Base-by-base conservation (phyloP, 352 stramenopile species). In the Globisporangium carolinianum region DNA sequence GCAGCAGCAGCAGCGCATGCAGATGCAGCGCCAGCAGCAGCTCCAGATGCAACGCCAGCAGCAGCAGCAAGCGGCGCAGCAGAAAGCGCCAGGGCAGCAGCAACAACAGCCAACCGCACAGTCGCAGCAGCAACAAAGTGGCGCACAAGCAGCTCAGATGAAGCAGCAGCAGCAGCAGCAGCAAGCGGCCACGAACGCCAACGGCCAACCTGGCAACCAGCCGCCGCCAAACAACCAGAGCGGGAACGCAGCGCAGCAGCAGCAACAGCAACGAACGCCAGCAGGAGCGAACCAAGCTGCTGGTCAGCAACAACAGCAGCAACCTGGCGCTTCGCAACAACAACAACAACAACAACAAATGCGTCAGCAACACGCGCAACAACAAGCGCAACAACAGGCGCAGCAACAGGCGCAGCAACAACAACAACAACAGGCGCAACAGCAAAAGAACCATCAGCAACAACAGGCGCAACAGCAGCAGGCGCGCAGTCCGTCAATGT, bases 21-120 rank as follows among this genome's bases (percentile, higher is more conserved):
- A 79, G 53, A 65, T 73, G 49, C 76, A 83, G 52, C 73, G 75
- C 56, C 74, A 69, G 51, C 65, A 72, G 18, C 60, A 62, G 14
- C 47, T 52, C 32, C 60, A 69, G 48, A 62, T 64, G 14, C 60
- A 61, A 14, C 62, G 55, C 49, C 60, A 58, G 24, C 58, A 48
- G 6, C 58, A 62, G 17, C 58, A 68, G 18, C 62, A 63, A n/a
- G 45, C 53, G 15, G 71, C 80, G 32, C 72, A 84, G 50, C 71
- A 86, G 43, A 35, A 35, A 11, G 45, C 45, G n/a, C 17, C 15
- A 32, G 45, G 14, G 17, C 65, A 74, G 55, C 41, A 76, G 24
- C 67, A 69, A 46, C 67, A 72, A 47, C 35, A 37, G 36, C 36
- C n/a, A 6, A 14, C 24, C 6, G 55, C 45, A 7, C 55, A 50